These are phyloP conservation scores for Powellomyces hirtus DNA, from an alignment of 192 early-diverging fungal genomes.

Conservation along the genomic window DNA sequence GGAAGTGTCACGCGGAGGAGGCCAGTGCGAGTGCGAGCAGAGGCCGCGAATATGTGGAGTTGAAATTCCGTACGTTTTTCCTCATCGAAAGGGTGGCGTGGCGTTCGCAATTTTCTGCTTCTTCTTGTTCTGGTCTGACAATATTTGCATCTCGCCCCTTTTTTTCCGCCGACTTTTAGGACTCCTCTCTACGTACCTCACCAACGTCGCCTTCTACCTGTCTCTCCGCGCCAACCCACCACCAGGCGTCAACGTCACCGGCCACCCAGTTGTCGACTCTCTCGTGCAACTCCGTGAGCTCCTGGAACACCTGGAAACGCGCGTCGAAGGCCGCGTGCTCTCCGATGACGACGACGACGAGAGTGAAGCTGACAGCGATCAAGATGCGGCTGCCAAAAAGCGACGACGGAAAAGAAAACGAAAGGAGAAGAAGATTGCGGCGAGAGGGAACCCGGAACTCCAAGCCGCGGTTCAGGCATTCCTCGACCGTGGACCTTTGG, in stretches of 20 bases:
- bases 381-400: slow-evolving; percentile 20
- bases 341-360: slow-evolving; percentile 21
- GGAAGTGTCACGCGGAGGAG: slow-evolving; percentile 23
- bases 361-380: slow-evolving; percentile 18
- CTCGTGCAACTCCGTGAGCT: slow-evolving; percentile 72
- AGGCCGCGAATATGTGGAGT: slow-evolving; percentile 36
- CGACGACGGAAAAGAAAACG: slow-evolving; percentile 20
- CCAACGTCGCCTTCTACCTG: slow-evolving; percentile 88
- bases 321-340: slow-evolving; percentile 50
- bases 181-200: slow-evolving; percentile 72
- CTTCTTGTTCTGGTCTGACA: no score
- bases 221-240: slow-evolving; percentile 58
- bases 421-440: slow-evolving; percentile 20
- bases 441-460: slow-evolving; percentile 11
- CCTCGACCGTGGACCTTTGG: slow-evolving; percentile 3
- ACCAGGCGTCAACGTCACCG: slow-evolving; percentile 54
- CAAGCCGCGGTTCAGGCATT: slow-evolving; percentile 13
- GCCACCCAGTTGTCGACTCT: slow-evolving; percentile 82
- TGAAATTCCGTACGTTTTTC: slow-evolving; percentile 38
- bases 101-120: neutral
- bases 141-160: neutral
- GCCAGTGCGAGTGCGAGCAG: neutral
- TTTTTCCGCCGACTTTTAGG: no score
- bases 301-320: slow-evolving; percentile 66
- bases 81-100: no score